These are phyloP conservation scores for Phytophthora boehmeriae DNA, from an alignment of 352 stramenopile species.

Conservation along the genomic window DNA sequence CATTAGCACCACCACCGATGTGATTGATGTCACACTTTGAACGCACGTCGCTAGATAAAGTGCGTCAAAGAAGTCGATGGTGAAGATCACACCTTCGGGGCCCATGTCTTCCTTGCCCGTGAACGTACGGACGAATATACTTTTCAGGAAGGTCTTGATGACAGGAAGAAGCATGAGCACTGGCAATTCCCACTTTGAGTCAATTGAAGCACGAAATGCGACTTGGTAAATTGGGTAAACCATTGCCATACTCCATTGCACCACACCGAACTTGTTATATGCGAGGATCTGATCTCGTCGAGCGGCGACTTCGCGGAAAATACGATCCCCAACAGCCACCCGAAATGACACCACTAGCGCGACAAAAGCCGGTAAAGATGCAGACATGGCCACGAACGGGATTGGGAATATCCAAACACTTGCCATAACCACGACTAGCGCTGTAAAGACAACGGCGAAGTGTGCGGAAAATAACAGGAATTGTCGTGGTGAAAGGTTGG, in stretches of 20 bases:
- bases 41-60: slow-evolving; percentile 8
- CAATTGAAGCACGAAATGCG: background rate
- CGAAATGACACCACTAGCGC: background rate
- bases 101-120: background rate
- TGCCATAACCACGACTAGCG: background rate
- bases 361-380: background rate
- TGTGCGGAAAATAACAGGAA: background rate
- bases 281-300: background rate
- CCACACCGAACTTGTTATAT: background rate
- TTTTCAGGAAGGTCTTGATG: slow-evolving; percentile 4
- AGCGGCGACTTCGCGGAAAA: background rate
- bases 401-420: slow-evolving; percentile 6
- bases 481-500: background rate
- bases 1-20: background rate
- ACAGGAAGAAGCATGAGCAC: slow-evolving; percentile 3
- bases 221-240: too few species aligned
- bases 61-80: slow-evolving; percentile 9
- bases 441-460: background rate
- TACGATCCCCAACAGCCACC: background rate
- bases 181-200: background rate
- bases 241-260: background rate
- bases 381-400: background rate
- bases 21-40: background rate
- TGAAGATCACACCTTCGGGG: background rate
- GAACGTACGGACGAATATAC: background rate